A percentile compares a stretch with the other conserved stretches of the same genome.
Evolutionary conservation across 2,329 filamentous ascomycete genomes (phyloP).

Genomic region (Aureobasidium sp.): DNA sequence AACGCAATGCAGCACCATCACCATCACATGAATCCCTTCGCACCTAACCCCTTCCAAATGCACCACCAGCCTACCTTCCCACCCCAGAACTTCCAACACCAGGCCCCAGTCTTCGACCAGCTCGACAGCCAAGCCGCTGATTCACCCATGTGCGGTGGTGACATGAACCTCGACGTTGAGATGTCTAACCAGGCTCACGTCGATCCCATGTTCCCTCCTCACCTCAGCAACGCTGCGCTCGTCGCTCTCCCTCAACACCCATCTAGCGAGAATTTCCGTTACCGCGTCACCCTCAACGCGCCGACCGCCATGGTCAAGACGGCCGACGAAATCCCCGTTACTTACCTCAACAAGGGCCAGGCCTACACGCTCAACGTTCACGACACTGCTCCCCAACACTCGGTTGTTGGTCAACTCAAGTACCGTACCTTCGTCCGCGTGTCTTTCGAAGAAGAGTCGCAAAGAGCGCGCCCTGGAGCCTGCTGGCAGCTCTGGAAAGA

Average conservation of each 20-base stretch:
- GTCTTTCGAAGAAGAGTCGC: slow-evolving; percentile 93
- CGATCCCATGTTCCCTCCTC: slow-evolving; percentile 49
- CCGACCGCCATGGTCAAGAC: slow-evolving; percentile 95
- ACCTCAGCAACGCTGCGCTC: slow-evolving; percentile 38
- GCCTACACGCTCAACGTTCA: slow-evolving; percentile 80
- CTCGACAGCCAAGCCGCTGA: slow-evolving; percentile 57
- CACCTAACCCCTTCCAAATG: slow-evolving; percentile 48
- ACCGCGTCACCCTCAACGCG: slow-evolving; percentile 80
- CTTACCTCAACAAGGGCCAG: slow-evolving; percentile 95
- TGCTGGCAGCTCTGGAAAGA: slow-evolving; percentile 97
- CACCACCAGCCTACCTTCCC: slow-evolving; percentile 53
- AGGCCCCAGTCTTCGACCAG: slow-evolving; percentile 68
- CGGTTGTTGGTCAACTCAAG: slow-evolving; percentile 51
- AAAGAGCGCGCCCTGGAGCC: slow-evolving; percentile 68
- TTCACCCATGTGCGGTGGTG: slow-evolving; percentile 51
- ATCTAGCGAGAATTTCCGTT: slow-evolving; percentile 59
- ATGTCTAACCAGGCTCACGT: slow-evolving; percentile 52
- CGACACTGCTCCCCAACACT: slow-evolving; percentile 60
- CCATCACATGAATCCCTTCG: slow-evolving; percentile 47
- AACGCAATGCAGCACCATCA: slow-evolving; percentile 50
- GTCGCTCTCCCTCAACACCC: slow-evolving; percentile 29
- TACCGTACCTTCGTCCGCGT: slow-evolving; percentile 92
- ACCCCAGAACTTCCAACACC: slow-evolving; percentile 71
- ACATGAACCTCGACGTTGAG: slow-evolving; percentile 45
- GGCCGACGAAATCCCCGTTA: slow-evolving; percentile 85